Conservation (phyloP, 805 yeast genomes). For the Saccharomycopsis capsularis region DNA sequence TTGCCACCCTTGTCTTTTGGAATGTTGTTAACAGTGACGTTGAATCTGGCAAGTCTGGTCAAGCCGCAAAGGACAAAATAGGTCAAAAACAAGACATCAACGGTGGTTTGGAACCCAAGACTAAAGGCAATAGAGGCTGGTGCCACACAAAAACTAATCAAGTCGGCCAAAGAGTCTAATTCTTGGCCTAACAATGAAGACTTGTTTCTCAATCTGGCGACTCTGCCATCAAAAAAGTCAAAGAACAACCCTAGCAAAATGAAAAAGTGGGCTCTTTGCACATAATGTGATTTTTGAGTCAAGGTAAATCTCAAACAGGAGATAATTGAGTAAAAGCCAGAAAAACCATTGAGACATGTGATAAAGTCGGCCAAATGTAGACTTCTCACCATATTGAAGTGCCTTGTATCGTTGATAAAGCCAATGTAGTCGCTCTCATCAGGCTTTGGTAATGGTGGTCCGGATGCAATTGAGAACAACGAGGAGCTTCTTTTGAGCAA, state of each 20-base stretch:
- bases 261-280: conserved; percentile 83
- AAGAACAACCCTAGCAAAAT: conserved; percentile 88
- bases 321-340: conserved; percentile 86
- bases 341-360: conserved; percentile 87
- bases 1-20: conserved; percentile 89
- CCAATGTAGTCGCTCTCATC: conserved; percentile 69
- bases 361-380: conserved; percentile 95
- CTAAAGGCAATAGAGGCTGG: conserved; percentile 92
- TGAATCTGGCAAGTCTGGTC: conserved; percentile 90
- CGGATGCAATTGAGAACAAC: conserved; percentile 15
- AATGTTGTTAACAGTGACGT: conserved; percentile 85
- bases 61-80: conserved; percentile 91
- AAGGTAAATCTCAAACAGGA: conserved; percentile 76
- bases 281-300: conserved; percentile 61
- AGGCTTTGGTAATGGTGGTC: conserved; percentile 60
- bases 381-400: conserved; percentile 77
- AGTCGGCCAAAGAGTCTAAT: conserved; percentile 92
- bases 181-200: conserved; percentile 95
- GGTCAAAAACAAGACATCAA: conserved; percentile 68
- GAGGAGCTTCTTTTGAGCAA: conserved; percentile 20
- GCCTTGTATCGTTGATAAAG: conserved; percentile 77
- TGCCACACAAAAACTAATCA: conserved; percentile 90
- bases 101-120: conserved; percentile 78
- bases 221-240: conserved; percentile 96
- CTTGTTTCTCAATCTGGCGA: conserved; percentile 87